A percentile compares a stretch with the other conserved stretches of the same genome.
These are phyloP conservation scores for Acanthamoeba healyi DNA, from an alignment of 208 protist species.

Conservation along the genomic window DNA sequence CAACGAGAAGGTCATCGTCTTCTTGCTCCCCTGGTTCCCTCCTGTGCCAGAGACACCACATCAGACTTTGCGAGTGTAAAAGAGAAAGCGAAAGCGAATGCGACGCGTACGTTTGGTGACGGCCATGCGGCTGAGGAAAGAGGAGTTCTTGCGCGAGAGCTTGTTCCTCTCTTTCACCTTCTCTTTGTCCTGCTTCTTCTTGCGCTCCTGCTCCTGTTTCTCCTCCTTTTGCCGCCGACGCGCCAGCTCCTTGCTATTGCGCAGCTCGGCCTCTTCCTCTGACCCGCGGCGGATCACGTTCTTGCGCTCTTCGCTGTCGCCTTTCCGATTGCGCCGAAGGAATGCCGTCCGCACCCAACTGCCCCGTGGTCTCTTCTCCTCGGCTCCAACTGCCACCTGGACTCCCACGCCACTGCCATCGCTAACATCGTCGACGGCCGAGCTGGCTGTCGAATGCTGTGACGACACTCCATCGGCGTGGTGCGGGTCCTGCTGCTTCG, in stretches of 20 bases:
- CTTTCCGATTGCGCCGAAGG: not conserved
- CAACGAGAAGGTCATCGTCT: conserved; percentile 70
- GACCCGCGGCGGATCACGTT: not conserved
- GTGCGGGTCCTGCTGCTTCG: not conserved
- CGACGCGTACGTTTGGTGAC: not conserved
- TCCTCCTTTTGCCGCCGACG: not conserved
- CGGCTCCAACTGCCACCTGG: not conserved
- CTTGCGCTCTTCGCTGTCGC: not conserved
- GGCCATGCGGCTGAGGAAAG: conserved; percentile 58
- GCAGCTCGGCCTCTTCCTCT: conserved; percentile 1
- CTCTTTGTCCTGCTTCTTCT: not conserved
- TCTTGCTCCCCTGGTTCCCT: conserved; percentile 19
- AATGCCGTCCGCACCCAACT: not conserved
- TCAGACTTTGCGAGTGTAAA: not conserved
- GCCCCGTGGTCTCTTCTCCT: conserved; percentile 10
- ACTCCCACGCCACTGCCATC: not conserved
- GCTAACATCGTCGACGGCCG: not conserved
- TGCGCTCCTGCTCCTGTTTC: not conserved
- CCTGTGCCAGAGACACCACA: not conserved
- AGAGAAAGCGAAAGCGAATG: not conserved
- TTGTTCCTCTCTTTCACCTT: conserved; percentile 25
- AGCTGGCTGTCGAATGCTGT: not conserved
- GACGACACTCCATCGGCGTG: not conserved
- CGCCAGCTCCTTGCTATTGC: conserved; percentile 26
- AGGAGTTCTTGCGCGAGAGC: conserved; percentile 67